A percentile compares a stretch with the other conserved stretches of the same genome.
Evolutionary conservation across 2,329 filamentous ascomycete species (phyloP).

Genomic region (Epicoccum sorghinum): DNA sequence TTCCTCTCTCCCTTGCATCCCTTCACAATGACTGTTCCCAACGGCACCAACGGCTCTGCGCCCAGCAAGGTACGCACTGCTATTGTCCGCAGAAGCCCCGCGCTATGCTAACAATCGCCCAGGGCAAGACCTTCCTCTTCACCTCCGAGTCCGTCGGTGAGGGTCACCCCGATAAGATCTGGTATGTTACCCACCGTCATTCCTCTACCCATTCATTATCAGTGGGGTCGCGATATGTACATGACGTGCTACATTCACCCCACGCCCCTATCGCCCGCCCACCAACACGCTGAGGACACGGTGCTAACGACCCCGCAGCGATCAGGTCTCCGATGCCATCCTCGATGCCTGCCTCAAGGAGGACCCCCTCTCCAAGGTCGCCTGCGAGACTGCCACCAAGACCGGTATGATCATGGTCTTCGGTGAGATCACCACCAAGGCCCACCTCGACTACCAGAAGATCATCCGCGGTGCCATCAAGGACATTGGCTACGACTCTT

Average conservation of each 20-base stretch:
- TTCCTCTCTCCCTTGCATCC: constrained; percentile 16
- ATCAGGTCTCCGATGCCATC: constrained; percentile 97
- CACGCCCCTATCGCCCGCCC: constrained; percentile 6
- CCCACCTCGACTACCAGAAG: constrained; percentile 96
- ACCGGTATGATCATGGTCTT: constrained; percentile 95
- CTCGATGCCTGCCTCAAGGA: constrained; percentile 96
- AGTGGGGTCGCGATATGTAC: neutral
- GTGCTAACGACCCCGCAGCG: constrained; percentile 56
- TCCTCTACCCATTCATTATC: neutral
- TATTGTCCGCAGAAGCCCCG: constrained; percentile 14
- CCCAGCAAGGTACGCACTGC: constrained; percentile 33
- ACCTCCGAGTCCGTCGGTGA: constrained; percentile 60
- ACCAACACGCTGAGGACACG: neutral
- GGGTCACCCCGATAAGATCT: constrained; percentile 91
- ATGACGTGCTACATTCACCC: constrained; percentile 13
- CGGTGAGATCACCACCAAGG: constrained; percentile 93
- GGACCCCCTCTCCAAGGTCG: constrained; percentile 97
- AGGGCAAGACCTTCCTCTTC: constrained; percentile 53
- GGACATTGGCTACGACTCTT: constrained; percentile 98
- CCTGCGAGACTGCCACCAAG: constrained; percentile 99
- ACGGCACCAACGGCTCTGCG: constrained; percentile 28
- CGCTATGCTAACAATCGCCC: constrained; percentile 23
- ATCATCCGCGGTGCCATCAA: constrained; percentile 93
- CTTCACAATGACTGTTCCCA: constrained; percentile 35
- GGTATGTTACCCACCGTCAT: constrained; percentile 52